Conservation (phyloP, 176 grass and related monocot species). For the Oryza glumipatula region DNA sequence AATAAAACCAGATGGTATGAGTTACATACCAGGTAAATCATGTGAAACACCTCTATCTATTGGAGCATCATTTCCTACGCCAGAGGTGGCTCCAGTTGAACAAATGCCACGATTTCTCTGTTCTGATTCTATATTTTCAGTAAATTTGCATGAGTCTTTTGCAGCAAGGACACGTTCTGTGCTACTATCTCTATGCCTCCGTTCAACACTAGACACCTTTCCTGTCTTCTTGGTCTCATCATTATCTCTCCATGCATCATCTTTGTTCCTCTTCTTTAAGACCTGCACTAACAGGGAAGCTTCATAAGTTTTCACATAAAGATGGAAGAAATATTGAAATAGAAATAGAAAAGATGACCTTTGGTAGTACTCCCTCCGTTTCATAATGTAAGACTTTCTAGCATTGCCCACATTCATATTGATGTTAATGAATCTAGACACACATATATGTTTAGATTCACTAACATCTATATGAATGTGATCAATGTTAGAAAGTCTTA, state of each 20-base stretch:
- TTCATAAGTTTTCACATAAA: constrained; percentile 30
- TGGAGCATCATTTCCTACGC: constrained; percentile 38
- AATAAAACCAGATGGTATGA: constrained; percentile 34
- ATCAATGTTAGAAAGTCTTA: too few relatives aligned
- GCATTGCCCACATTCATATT: too few relatives aligned
- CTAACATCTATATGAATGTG: too few relatives aligned
- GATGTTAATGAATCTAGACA: too few relatives aligned
- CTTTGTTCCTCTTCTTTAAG: constrained; percentile 85
- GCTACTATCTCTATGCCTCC: constrained; percentile 50
- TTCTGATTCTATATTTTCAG: constrained; percentile 56
- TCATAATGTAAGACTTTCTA: not conserved
- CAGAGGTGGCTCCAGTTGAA: constrained; percentile 52
- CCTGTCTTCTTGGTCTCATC: constrained; percentile 55
- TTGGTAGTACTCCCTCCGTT: not conserved
- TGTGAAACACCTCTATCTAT: constrained; percentile 39
- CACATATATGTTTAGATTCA: too few relatives aligned
- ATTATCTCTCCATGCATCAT: constrained; percentile 68
- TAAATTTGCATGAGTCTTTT: constrained; percentile 53
- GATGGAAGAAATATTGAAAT: constrained; percentile 4
- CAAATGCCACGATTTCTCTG: constrained; percentile 56
- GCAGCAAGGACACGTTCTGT: constrained; percentile 47
- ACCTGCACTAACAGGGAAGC: constrained; percentile 55
- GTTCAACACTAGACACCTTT: constrained; percentile 50
- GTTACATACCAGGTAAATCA: constrained; percentile 72
- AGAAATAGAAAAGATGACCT: constrained; percentile 25